Percentiles rank a stretch among this genome's conserved stretches.
Conservation (phyloP, 768 basidiomycete species). For the Lactarius sanguifluus region DNA sequence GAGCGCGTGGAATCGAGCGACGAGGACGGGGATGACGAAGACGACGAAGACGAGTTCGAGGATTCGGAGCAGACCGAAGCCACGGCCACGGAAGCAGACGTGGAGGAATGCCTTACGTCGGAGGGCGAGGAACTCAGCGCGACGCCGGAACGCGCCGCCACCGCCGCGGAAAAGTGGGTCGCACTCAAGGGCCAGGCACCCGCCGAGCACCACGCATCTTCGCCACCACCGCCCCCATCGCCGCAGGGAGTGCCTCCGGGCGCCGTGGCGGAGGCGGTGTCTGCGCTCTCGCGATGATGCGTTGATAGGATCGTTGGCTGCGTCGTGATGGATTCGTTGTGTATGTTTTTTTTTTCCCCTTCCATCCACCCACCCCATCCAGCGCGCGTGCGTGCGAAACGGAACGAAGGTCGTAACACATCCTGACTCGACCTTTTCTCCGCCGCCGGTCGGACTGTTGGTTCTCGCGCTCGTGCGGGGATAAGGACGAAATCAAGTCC, state of each 20-base stretch:
- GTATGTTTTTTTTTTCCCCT: neutral
- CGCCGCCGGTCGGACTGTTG: neutral
- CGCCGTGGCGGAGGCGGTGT: neutral
- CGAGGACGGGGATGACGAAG: conserved; percentile 17
- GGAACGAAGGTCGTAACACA: neutral
- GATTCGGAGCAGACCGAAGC: conserved; percentile 59
- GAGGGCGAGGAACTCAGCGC: conserved; percentile 59
- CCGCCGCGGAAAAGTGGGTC: conserved; percentile 73
- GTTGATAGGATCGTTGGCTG: neutral
- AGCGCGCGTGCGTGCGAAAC: neutral
- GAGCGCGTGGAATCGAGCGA: conserved; percentile 32
- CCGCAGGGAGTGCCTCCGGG: neutral
- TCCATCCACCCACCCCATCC: neutral
- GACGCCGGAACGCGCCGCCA: conserved; percentile 30
- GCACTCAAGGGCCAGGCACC: conserved; percentile 56
- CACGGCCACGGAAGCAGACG: conserved; percentile 61
- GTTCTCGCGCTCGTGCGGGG: neutral
- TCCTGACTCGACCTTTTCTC: neutral
- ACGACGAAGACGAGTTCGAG: conserved; percentile 40
- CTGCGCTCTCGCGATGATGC: neutral
- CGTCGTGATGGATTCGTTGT: conserved; percentile 10
- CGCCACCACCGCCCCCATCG: neutral
- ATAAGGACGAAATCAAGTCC: neutral
- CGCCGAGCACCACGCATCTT: conserved; percentile 5
- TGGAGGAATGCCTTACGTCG: conserved; percentile 73